Evolutionary conservation across 2,329 filamentous ascomycete species (phyloP).

Genomic region (Colletotrichum sp.): DNA sequence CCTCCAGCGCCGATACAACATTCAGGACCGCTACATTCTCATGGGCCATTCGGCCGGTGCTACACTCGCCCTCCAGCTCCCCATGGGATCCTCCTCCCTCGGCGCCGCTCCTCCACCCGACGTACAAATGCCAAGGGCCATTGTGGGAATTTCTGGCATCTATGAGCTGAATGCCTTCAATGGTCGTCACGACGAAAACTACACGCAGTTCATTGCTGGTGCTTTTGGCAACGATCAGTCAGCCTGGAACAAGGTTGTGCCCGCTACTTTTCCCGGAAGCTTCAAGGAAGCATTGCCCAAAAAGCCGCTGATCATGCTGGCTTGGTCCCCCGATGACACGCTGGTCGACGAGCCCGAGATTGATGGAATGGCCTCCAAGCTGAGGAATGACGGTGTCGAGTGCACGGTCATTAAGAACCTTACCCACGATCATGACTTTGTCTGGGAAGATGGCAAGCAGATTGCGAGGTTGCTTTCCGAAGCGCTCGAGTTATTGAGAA

Average conservation of each 20-base stretch:
- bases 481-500: slow-evolving; percentile 19
- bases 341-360: slow-evolving; percentile 63
- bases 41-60: slow-evolving; percentile 69
- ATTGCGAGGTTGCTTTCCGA: slow-evolving; percentile 53
- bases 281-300: slow-evolving; percentile 45
- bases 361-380: slow-evolving; percentile 56
- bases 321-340: slow-evolving; percentile 51
- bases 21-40: slow-evolving; percentile 58
- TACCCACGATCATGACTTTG: slow-evolving; percentile 64
- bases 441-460: slow-evolving; percentile 66
- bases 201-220: slow-evolving; percentile 60
- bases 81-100: slow-evolving; percentile 47
- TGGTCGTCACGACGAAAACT: slow-evolving; percentile 49
- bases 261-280: slow-evolving; percentile 46
- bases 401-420: slow-evolving; percentile 44
- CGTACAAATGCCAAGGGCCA: slow-evolving; percentile 49
- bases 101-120: slow-evolving; percentile 23
- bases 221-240: slow-evolving; percentile 63
- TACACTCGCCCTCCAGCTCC: slow-evolving; percentile 66
- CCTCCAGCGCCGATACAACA: slow-evolving; percentile 49
- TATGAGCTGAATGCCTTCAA: slow-evolving; percentile 67
- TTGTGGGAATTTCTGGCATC: slow-evolving; percentile 70
- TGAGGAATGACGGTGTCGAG: slow-evolving; percentile 44
- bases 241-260: slow-evolving; percentile 62
- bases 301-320: slow-evolving; percentile 42